Conservation (phyloP, 2,329 filamentous ascomycete genomes). For the Aspergillus cejpii region DNA sequence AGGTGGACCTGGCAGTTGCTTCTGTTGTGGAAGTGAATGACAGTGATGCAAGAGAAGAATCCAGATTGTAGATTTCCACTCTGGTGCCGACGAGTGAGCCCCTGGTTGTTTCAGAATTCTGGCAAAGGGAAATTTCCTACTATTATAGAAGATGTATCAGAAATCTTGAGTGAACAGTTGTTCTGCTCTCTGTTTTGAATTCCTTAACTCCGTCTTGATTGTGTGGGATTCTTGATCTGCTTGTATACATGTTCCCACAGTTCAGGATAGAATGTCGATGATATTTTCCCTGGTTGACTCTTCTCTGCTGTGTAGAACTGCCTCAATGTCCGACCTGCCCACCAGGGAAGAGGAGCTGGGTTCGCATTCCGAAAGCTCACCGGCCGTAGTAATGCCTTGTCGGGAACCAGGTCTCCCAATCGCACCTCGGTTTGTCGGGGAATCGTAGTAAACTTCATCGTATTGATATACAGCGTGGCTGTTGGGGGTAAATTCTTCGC, state of each 20-base stretch:
- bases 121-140: neutral
- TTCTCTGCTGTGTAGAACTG: constrained; percentile 38
- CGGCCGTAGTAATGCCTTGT: constrained; percentile 33
- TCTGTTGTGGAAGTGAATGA: neutral
- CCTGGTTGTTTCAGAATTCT: neutral
- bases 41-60: neutral
- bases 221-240: constrained; percentile 29
- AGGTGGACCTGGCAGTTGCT: neutral
- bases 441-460: constrained; percentile 42
- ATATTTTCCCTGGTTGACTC: constrained; percentile 34
- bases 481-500: constrained; percentile 40
- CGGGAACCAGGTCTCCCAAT: constrained; percentile 37
- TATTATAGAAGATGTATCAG: constrained; percentile 1
- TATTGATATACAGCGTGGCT: constrained; percentile 41
- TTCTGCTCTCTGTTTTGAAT: neutral
- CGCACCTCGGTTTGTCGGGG: constrained; percentile 39
- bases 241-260: constrained; percentile 41
- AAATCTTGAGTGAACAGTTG: neutral
- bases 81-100: neutral
- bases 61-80: neutral
- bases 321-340: constrained; percentile 30
- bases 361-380: constrained; percentile 39
- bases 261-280: constrained; percentile 39
- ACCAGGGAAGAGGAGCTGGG: constrained; percentile 33
- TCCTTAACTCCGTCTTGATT: constrained; percentile 5